phyloP scores from a whole-genome alignment of 495 filamentous ascomycete species.

The Aspergillus haitiensis region DNA sequence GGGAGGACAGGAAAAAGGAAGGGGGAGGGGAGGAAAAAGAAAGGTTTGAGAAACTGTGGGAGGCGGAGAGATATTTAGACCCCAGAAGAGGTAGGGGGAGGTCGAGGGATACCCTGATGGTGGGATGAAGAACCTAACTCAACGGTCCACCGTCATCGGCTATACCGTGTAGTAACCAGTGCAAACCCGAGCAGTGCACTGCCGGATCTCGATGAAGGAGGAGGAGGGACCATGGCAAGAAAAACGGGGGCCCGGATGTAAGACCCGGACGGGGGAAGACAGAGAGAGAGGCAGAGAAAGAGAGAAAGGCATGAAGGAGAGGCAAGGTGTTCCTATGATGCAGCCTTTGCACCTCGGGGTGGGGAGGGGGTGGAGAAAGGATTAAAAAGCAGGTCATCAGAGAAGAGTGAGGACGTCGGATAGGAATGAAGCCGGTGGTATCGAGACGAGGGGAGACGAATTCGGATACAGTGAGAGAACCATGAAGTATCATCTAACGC shows the following conservation, averaged over 20 bases:
- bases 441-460: not conserved
- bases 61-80: slow-evolving; percentile 19
- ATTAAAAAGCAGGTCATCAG: slow-evolving; percentile 3
- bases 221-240: slow-evolving; percentile 6
- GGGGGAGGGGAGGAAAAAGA: slow-evolving; percentile 19
- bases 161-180: not conserved
- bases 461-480: not conserved
- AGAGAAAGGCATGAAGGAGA: not conserved
- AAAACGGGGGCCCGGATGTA: slow-evolving; percentile 4
- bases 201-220: not conserved
- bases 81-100: not conserved
- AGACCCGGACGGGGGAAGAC: not conserved
- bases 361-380: slow-evolving; percentile 16
- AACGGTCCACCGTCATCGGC: not conserved
- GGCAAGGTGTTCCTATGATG: not conserved
- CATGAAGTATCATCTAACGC: not conserved
- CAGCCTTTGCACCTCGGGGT: slow-evolving; percentile 2
- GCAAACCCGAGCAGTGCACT: not conserved
- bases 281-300: not conserved
- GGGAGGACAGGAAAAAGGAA: slow-evolving; percentile 7
- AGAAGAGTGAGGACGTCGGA: not conserved
- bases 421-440: not conserved
- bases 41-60: slow-evolving; percentile 19
- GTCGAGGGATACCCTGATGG: not conserved
- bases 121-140: not conserved